A percentile compares a stretch with the other conserved stretches of the same genome.
Conservation (phyloP, 2,329 filamentous ascomycete species). For the Fusarium graminum region DNA sequence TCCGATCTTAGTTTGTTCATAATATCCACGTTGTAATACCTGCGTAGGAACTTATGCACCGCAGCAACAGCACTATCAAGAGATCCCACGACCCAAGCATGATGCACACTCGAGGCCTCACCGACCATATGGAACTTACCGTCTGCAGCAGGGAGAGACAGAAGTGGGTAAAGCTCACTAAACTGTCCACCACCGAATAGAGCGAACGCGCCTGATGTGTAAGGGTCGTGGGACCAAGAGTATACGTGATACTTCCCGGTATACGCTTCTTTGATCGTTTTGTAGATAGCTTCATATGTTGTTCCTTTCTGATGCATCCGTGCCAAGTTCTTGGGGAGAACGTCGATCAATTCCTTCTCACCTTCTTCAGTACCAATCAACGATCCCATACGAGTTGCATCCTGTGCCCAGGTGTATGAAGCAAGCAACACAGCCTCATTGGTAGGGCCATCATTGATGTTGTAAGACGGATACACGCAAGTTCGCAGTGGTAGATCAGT, state of each 20-base stretch:
- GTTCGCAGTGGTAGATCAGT: background rate
- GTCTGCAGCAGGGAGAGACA: background rate
- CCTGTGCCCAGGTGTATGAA: background rate
- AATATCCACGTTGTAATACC: background rate
- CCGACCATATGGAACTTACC: background rate
- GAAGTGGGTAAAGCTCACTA: background rate
- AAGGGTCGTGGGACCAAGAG: background rate
- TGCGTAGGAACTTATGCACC: background rate
- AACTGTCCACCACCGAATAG: background rate
- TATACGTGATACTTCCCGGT: background rate
- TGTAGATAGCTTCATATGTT: background rate
- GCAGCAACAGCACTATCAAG: background rate
- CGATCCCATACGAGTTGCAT: background rate
- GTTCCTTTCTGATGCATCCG: background rate
- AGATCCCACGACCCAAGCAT: background rate
- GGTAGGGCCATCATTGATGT: background rate
- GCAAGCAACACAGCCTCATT: background rate
- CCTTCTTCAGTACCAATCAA: background rate
- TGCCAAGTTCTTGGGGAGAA: background rate
- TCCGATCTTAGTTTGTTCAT: background rate
- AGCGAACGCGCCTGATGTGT: background rate
- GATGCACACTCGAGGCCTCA: background rate
- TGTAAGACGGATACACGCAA: background rate
- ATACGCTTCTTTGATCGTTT: background rate
- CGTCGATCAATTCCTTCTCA: background rate